Evolutionary conservation across 441 rosid species (phyloP), one percentile per base, ranked within the genome.

Genomic region (Omphalea diandra): DNA sequence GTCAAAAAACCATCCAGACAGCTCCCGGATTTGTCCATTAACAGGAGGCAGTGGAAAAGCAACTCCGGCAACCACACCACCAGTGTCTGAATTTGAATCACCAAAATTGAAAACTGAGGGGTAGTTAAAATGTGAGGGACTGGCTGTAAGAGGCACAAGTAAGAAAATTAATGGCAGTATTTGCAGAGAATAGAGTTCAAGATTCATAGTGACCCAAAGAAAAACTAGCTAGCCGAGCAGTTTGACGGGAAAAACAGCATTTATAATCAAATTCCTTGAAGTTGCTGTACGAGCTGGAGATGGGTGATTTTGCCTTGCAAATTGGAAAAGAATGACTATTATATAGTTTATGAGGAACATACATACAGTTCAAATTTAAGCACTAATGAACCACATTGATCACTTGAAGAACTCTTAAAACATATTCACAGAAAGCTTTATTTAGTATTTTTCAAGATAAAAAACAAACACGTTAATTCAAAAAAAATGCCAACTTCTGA

Each of bases 21-120:
- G n/a, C n/a, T n/a, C n/a, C n/a, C n/a, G n/a, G n/a, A n/a, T n/a
- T n/a, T n/a, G n/a, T n/a, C n/a, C n/a, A n/a, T n/a, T n/a, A n/a
- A n/a, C n/a, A n/a, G n/a, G n/a, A n/a, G n/a, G n/a, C n/a, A n/a
- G n/a, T n/a, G n/a, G n/a, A n/a, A n/a, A n/a, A n/a, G n/a, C n/a
- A n/a, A n/a, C n/a, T n/a, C n/a, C n/a, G n/a, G n/a, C n/a, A n/a
- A n/a, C n/a, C n/a, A n/a, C n/a, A n/a, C n/a, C n/a, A n/a, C n/a
- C 76, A 0, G 76, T 66, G 49, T 73, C 71, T 35, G 71, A 73
- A 49, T 73, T 73, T n/a, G 76, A 73, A 59, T 73, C 76, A 2
- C 76, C 71, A 18, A 73, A 66, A 32, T 73, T 73, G 38, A 66
- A 66, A 66, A 58, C 71, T 9, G 71, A n/a, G 71, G 38, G 71